Percentiles rank a stretch among this genome's conserved stretches.
Evolutionary conservation across 148 eudicot genomes (phyloP).

Genomic region (Selenicereus undatus): DNA sequence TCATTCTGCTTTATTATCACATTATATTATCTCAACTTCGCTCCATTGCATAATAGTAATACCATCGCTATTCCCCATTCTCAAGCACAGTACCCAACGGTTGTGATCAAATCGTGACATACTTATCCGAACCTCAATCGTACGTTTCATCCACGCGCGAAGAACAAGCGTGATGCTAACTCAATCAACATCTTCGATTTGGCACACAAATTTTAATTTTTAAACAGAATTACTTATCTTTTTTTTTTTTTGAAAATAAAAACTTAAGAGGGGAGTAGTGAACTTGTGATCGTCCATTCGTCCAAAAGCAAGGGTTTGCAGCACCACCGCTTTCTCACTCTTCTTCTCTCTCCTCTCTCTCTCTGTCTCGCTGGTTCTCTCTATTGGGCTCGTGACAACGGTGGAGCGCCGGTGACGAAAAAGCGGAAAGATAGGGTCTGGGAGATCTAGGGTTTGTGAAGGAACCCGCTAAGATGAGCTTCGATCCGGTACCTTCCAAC

Average conservation of each 20-base stretch:
- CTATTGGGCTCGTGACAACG: neutral
- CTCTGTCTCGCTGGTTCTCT: neutral
- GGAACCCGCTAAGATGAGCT: slow-evolving; percentile 49
- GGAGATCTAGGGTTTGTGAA: slow-evolving; percentile 30
- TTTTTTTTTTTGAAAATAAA: neutral
- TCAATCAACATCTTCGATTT: too few relatives aligned
- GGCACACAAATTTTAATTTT: too few relatives aligned
- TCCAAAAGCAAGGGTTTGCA: slow-evolving; percentile 31
- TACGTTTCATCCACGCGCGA: too few relatives aligned
- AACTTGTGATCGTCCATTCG: slow-evolving; percentile 25
- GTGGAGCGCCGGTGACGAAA: slow-evolving; percentile 11
- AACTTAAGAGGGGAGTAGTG: slow-evolving; percentile 27
- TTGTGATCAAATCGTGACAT: too few relatives aligned
- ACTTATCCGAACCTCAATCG: too few relatives aligned
- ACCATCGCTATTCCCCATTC: too few relatives aligned
- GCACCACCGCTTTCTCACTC: slow-evolving; percentile 16
- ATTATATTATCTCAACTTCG: too few relatives aligned
- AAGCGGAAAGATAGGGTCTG: slow-evolving; percentile 18
- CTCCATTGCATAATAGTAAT: too few relatives aligned
- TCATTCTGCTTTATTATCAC: too few relatives aligned
- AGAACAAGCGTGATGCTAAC: too few relatives aligned
- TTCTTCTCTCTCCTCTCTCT: slow-evolving; percentile 7
- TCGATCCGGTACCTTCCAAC: slow-evolving; percentile 60
- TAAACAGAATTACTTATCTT: neutral
- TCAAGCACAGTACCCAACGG: too few relatives aligned